Base-by-base conservation (phyloP, 164 flowering plant genomes). In the Tinospora cordifolia region DNA sequence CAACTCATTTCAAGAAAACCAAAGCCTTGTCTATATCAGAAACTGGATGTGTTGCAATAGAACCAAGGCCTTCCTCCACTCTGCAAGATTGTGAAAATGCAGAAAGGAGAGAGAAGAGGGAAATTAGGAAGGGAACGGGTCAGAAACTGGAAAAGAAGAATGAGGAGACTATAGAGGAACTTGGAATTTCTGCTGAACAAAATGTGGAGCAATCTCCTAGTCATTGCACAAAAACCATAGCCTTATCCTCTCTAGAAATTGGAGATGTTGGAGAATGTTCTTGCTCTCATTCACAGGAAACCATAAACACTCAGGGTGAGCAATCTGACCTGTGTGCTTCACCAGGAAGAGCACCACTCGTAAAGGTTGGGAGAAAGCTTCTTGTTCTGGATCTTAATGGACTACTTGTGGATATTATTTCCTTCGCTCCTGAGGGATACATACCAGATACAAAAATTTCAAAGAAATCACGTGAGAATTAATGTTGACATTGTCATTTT, bases 371-470 rank as follows among this genome's bases (percentile, higher is more conserved):
- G 73, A 86, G 76, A 77, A 94, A 88, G 66, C 91, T 94, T 76
- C 88, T 94, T 64, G 74, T 94, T 66, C 90, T 94, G 75, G 97
- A 94, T 83, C 66, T 94, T 21, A 94, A 94, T 83, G 98, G 98
- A 19, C 49, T 94, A 66, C 92, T 92, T 68, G 97, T 83, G 6
- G 90, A 90, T 79, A 81, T 91, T 59, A 87, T 87, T 58, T 74
- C 76, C 60, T 79, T 68, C 60, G 72, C 76, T 69, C 92, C 88
- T 19, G 72, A 75, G 75, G 82, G 74, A 24, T 76, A 36, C 62
- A 82, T 68, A 74, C 74, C 86, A 36, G 90, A 89, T 67, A 70
- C 19, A 44, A 74, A 10, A 27, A 81, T 93, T 59, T 69, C 78
- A 15, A 72, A 82, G 70, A 83, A 83, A 69, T 86, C 88, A 79